These are phyloP conservation scores for Gloeostereum incarnatum DNA, from an alignment of 768 basidiomycete genomes.

Conservation along the genomic window DNA sequence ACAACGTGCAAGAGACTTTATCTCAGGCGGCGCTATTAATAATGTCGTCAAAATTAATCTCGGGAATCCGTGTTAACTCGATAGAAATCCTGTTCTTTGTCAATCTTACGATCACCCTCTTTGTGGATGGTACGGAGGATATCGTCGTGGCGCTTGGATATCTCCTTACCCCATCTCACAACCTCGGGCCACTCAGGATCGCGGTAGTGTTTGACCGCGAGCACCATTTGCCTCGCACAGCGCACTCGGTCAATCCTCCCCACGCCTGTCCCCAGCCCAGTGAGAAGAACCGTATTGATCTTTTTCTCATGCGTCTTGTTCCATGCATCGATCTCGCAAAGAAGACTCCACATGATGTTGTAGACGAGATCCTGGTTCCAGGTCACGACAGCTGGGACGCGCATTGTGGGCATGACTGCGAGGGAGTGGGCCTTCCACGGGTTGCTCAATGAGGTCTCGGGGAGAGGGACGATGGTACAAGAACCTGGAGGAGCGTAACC, in stretches of 20 bases:
- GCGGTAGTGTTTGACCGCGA: neutral
- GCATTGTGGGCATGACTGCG: conserved; percentile 24
- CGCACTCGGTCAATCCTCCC: neutral
- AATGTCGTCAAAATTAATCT: no score
- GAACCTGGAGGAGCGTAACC: conserved; percentile 15
- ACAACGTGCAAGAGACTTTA: no score
- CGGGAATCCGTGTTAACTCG: no score
- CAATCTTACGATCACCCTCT: no score
- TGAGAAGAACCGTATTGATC: neutral
- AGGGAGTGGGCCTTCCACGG: conserved; percentile 3
- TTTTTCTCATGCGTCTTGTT: conserved; percentile 7
- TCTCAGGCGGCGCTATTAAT: no score
- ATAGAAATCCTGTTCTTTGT: no score
- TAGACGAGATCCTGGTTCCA: conserved; percentile 25
- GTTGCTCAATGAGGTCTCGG: neutral
- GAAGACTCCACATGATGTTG: conserved; percentile 21
- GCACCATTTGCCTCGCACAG: neutral
- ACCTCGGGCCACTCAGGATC: no score
- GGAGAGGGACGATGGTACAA: conserved; percentile 13
- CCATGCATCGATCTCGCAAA: conserved; percentile 16
- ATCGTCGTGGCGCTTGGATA: no score
- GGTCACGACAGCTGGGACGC: conserved; percentile 13
- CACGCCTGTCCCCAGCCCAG: neutral
- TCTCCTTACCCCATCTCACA: no score
- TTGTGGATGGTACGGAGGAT: no score